Percentiles rank a stretch among this genome's conserved stretches.
Conservation (phyloP, 2,329 filamentous ascomycete species). For the Penicillium sp. region DNA sequence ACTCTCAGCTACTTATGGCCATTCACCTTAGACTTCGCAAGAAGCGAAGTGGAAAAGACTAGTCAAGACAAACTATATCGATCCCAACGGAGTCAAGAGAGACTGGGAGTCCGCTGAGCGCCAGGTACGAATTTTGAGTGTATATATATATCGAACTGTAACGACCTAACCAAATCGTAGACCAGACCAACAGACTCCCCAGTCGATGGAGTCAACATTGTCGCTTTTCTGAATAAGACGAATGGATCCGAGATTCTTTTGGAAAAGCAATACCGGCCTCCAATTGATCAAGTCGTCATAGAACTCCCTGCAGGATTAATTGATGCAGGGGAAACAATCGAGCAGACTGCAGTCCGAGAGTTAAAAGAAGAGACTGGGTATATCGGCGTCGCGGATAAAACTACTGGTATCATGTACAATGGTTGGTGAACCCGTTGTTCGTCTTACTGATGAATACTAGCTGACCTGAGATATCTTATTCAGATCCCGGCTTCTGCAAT, state of each 20-base stretch:
- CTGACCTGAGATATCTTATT: neutral
- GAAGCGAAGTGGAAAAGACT: constrained; percentile 42
- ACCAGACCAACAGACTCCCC: constrained; percentile 10
- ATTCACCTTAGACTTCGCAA: constrained; percentile 26
- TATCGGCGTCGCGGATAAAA: constrained; percentile 45
- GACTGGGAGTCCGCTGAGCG: constrained; percentile 45
- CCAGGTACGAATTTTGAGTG: constrained; percentile 25
- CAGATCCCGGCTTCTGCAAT: constrained; percentile 48
- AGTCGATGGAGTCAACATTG: constrained; percentile 55
- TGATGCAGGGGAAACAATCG: constrained; percentile 54
- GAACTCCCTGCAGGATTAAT: constrained; percentile 60
- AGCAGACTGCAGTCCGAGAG: constrained; percentile 55
- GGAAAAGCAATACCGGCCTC: constrained; percentile 59
- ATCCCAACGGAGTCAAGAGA: constrained; percentile 39
- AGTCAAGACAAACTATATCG: constrained; percentile 40
- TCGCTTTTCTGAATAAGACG: constrained; percentile 54
- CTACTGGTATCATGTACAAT: constrained; percentile 42
- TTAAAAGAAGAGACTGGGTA: constrained; percentile 63
- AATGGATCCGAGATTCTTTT: constrained; percentile 50
- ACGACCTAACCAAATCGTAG: neutral
- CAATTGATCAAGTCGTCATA: constrained; percentile 55
- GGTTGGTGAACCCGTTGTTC: constrained; percentile 20
- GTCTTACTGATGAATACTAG: neutral
- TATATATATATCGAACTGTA: neutral
- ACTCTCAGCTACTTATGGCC: neutral